Conservation (phyloP, 2,329 filamentous ascomycete species). For the Pezicula neosporulosa region DNA sequence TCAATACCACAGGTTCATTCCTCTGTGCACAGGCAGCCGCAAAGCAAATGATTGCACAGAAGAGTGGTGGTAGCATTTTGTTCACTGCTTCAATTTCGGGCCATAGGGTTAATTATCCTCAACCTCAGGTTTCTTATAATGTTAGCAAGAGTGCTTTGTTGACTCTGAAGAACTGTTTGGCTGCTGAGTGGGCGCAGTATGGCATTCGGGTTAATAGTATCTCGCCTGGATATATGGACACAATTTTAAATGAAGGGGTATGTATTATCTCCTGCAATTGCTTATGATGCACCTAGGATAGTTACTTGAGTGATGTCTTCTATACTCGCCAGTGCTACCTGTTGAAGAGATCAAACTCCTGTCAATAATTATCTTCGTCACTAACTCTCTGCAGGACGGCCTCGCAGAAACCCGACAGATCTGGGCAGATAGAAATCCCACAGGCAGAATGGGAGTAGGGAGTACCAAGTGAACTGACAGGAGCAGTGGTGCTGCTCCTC, state of each 20-base stretch:
- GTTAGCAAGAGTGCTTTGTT: conserved; percentile 66
- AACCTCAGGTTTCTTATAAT: conserved; percentile 71
- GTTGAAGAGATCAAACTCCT: no score
- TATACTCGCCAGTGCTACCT: no score
- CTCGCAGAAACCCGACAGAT: conserved; percentile 47
- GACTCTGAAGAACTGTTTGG: conserved; percentile 60
- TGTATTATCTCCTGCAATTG: neutral
- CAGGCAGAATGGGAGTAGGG: conserved; percentile 64
- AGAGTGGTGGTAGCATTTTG: conserved; percentile 57
- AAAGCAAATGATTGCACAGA: conserved; percentile 48
- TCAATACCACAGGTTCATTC: conserved; percentile 71
- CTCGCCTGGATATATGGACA: conserved; percentile 70
- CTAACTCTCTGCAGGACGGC: conserved; percentile 42
- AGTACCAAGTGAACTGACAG: conserved; percentile 57
- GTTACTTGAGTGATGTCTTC: no score
- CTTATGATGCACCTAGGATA: no score
- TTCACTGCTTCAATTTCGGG: conserved; percentile 67
- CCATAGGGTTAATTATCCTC: conserved; percentile 67
- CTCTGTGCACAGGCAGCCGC: conserved; percentile 63
- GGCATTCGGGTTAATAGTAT: conserved; percentile 71
- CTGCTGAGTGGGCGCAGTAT: conserved; percentile 68
- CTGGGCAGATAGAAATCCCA: conserved; percentile 59
- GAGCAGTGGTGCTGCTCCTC: conserved; percentile 58
- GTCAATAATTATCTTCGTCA: no score
- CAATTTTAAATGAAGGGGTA: conserved; percentile 55